Conservation (phyloP, 495 filamentous ascomycete species). For the Aspergillus ostianus region DNA sequence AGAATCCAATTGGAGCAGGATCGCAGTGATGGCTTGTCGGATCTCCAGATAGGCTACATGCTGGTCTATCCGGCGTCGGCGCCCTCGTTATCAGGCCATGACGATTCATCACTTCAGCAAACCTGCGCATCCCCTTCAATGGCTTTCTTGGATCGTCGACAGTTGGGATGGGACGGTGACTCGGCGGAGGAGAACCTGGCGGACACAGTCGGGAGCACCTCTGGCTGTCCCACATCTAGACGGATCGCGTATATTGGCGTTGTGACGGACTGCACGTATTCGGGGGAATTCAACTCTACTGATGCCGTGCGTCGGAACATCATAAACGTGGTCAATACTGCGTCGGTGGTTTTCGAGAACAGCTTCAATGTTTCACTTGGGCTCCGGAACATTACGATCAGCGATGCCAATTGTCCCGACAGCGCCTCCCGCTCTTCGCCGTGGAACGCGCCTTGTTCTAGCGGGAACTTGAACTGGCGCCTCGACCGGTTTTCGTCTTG, state of each 20-base stretch:
- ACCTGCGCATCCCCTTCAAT: not conserved
- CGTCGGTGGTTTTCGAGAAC: slow-evolving; percentile 76
- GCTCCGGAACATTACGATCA: slow-evolving; percentile 73
- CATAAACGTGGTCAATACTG: slow-evolving; percentile 73
- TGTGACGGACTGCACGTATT: slow-evolving; percentile 80
- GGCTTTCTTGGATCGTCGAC: not conserved
- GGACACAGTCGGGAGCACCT: slow-evolving; percentile 61
- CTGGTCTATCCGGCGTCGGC: not conserved
- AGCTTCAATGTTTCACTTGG: slow-evolving; percentile 87
- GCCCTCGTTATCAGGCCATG: not conserved
- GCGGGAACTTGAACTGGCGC: slow-evolving; percentile 62
- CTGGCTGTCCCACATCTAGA: slow-evolving; percentile 73
- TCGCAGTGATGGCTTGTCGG: too few species aligned
- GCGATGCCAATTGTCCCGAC: slow-evolving; percentile 62
- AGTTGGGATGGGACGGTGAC: not conserved
- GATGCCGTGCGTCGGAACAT: slow-evolving; percentile 62
- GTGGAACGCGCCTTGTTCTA: slow-evolving; percentile 72
- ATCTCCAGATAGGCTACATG: not conserved
- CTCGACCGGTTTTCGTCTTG: slow-evolving; percentile 78
- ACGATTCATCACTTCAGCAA: not conserved
- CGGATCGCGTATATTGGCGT: slow-evolving; percentile 82
- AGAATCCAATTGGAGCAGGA: slow-evolving; percentile 34
- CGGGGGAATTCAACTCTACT: slow-evolving; percentile 58
- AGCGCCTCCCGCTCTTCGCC: slow-evolving; percentile 55
- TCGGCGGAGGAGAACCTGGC: not conserved